Evolutionary conservation across 208 protist species (phyloP).

Genomic region (Kentomonas sorsogonicus): DNA sequence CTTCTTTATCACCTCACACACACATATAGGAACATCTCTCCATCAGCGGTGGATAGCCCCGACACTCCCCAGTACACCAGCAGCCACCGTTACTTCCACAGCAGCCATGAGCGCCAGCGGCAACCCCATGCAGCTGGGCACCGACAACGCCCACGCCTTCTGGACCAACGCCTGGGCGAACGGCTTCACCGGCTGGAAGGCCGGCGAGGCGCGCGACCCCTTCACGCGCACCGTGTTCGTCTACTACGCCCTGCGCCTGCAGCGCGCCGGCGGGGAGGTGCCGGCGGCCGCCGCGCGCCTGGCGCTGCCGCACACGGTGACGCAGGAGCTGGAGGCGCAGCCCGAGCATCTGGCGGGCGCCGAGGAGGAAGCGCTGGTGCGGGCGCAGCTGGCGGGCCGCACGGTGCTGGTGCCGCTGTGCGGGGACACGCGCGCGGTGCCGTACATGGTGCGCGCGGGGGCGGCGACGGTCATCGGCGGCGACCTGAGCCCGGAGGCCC

Average conservation of each 20-base stretch:
- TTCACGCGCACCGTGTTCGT: conserved; percentile 49
- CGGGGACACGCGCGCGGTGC: conserved; percentile 38
- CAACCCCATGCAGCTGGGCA: background rate
- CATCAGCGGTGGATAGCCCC: too few species aligned
- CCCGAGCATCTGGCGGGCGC: conserved; percentile 9
- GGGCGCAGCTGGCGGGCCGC: conserved; percentile 27
- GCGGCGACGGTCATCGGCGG: conserved; percentile 31
- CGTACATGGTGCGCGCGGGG: conserved; percentile 35
- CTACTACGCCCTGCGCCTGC: too few species aligned
- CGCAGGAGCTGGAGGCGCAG: too few species aligned
- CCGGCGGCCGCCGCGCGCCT: too few species aligned
- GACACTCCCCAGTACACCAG: too few species aligned
- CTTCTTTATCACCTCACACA: too few species aligned
- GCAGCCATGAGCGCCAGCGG: background rate
- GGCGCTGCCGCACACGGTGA: too few species aligned
- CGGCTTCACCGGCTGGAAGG: conserved; percentile 30
- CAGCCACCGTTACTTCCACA: too few species aligned
- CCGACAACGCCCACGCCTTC: conserved; percentile 29
- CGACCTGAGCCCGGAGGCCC: conserved; percentile 28
- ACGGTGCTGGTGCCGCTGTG: conserved; percentile 50
- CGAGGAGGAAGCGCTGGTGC: conserved; percentile 30
- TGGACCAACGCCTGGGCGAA: conserved; percentile 41
- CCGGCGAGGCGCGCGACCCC: conserved; percentile 19
- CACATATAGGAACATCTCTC: too few species aligned
- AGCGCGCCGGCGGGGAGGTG: too few species aligned